Percentiles rank a stretch among this genome's conserved stretches.
Conservation (phyloP, 192 early-diverging fungal genomes). For the Neocallimastix lanati region DNA sequence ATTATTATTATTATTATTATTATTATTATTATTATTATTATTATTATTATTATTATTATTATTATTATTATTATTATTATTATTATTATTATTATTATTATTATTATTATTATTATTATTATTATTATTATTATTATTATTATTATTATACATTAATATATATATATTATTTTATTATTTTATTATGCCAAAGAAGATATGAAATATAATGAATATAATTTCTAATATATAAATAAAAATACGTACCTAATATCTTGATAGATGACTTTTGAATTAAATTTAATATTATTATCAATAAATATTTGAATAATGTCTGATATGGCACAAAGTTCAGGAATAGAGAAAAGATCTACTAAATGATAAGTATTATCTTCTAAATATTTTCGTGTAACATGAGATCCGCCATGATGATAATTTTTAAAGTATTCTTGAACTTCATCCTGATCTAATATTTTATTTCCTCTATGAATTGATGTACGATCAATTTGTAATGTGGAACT, state of each 20-base stretch:
- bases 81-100: too few relatives aligned
- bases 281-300: constrained; percentile 27
- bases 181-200: too few relatives aligned
- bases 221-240: background rate
- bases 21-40: too few relatives aligned
- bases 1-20: too few relatives aligned
- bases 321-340: constrained; percentile 30
- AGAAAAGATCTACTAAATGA: constrained; percentile 42
- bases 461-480: background rate
- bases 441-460: background rate
- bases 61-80: too few relatives aligned
- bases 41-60: too few relatives aligned
- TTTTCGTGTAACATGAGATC: constrained; percentile 32
- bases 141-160: too few relatives aligned
- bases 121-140: too few relatives aligned
- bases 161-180: too few relatives aligned
- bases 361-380: constrained; percentile 31
- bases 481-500: background rate
- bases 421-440: background rate
- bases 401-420: constrained; percentile 14
- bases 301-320: constrained; percentile 40
- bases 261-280: background rate
- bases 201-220: too few relatives aligned
- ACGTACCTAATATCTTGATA: background rate
- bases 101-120: too few relatives aligned